A percentile compares a stretch with the other conserved stretches of the same genome.
These are phyloP conservation scores for Monosporozyma servazzii DNA, from an alignment of 805 yeast species.

Conservation along the genomic window DNA sequence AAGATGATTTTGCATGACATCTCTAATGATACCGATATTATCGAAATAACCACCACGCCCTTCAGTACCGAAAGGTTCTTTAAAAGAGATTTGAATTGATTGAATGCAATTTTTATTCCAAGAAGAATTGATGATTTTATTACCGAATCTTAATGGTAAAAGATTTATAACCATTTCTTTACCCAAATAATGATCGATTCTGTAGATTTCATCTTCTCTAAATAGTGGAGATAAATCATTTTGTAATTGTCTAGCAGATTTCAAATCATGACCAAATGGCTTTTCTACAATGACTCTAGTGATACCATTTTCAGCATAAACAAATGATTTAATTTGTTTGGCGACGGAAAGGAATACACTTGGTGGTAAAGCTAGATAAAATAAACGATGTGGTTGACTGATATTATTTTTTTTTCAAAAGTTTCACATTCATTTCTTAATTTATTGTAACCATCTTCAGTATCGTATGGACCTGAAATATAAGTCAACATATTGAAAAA, in stretches of 20 bases:
- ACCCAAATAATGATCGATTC: conserved; percentile 96
- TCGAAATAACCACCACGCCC: conserved; percentile 99
- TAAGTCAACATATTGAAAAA: conserved; percentile 63
- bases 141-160: conserved; percentile 81
- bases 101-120: conserved; percentile 79
- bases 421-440: conserved; percentile 47
- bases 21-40: conserved; percentile 88
- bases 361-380: conserved; percentile 93
- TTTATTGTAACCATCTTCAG: conserved; percentile 58
- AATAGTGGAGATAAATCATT: conserved; percentile 71
- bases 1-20: conserved; percentile 96
- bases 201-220: conserved; percentile 81
- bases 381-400: conserved; percentile 61
- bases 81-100: conserved; percentile 81
- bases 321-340: conserved; percentile 54
- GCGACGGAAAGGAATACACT: conserved; percentile 80
- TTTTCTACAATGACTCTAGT: conserved; percentile 88
- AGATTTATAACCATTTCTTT: conserved; percentile 97
- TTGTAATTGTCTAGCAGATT: conserved; percentile 70
- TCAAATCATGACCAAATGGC: conserved; percentile 93
- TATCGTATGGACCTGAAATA: conserved; percentile 71
- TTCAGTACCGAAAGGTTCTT: conserved; percentile 98
- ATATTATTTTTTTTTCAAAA: conserved; percentile 46
- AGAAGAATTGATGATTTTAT: conserved; percentile 74
- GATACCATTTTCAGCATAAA: conserved; percentile 58